Base-by-base conservation (phyloP, 495 filamentous ascomycete genomes). In the Penicillium steckii region DNA sequence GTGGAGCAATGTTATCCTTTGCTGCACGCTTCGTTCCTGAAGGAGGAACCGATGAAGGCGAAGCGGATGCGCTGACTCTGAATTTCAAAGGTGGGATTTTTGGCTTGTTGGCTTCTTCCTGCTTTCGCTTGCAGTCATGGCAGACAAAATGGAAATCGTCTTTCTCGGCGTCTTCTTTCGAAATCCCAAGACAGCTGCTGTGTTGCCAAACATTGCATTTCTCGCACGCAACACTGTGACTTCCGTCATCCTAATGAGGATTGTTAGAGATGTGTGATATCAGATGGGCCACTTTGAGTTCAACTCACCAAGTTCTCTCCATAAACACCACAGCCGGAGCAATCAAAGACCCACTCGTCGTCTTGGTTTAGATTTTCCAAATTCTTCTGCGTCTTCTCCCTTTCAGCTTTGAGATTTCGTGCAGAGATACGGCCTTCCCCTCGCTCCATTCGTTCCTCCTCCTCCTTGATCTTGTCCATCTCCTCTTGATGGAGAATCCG, bases 201-300 rank as follows among this genome's bases (percentile, higher is more conserved):
- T 97, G 94, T 64, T 97, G 93, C 94, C 94, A 98, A 17, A 95
- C 85, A 64, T 88, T 94, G 77, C 94, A 98, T 43, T 79, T 85
- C 61, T 97, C 94, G 66, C 94, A 98, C n/a, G 91, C 87, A 51
- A 98, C 83, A 64, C 89, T 96, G 66, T 95, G 90, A 2, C 88
- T 85, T 42, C 94, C 94, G 59, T 97, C 94, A 57, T 97, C 93
- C 81, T 86, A 52, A 7, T 23, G n/a, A 10, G 33, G 29, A 37
- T n/a, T 26, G 38, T 61, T 53, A 46, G 52, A 46, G 52, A 66
- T n/a, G 8, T 13, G 6, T 18, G 40, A 17, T 3, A 8, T 63
- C 18, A 7, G 8, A 15, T 37, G 10, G 1, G 2, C 15, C 18
- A 17, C 3, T 15, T 21, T 64, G 52, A 8, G 22, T 21, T 10